Percentiles rank a stretch among this genome's conserved stretches.
phyloP scores from a whole-genome alignment of 148 eudicot species.

The Chenopodium formosanum region DNA sequence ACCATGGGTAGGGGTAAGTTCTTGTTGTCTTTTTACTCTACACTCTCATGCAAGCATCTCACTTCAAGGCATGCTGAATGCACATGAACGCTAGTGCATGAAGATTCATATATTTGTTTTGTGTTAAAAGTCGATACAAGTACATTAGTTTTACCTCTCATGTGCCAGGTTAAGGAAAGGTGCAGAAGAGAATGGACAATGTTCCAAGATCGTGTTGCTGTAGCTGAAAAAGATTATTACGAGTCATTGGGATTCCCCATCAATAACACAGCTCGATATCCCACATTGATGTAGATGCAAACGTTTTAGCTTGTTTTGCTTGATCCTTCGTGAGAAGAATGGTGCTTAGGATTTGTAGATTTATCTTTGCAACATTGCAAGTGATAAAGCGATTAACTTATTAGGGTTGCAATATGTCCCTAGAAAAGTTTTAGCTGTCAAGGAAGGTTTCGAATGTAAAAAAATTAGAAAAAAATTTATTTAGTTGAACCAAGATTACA shows the following conservation, averaged over 20 bases:
- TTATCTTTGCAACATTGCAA: background rate
- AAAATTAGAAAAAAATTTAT: no score
- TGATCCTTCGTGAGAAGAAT: background rate
- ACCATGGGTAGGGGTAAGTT: conserved; percentile 78
- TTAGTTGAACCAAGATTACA: no score
- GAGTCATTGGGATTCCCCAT: conserved; percentile 43
- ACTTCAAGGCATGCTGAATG: background rate
- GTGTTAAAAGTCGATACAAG: background rate
- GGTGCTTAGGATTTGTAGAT: background rate
- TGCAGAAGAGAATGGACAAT: conserved; percentile 76
- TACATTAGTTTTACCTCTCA: background rate
- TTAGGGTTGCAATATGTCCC: background rate
- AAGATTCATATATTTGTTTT: background rate
- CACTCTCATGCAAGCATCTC: background rate
- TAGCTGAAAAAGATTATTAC: conserved; percentile 59
- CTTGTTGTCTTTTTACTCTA: background rate
- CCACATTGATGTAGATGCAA: conserved; percentile 23
- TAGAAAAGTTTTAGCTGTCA: background rate
- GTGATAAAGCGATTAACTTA: background rate
- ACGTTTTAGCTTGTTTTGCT: background rate
- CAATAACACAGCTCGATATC: conserved; percentile 28
- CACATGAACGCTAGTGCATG: background rate
- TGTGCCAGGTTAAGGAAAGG: conserved; percentile 49
- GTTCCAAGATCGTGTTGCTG: conserved; percentile 63
- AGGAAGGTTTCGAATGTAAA: no score